These are phyloP conservation scores for Oxyria digyna DNA, from an alignment of 148 eudicot genomes.

Conservation along the genomic window DNA sequence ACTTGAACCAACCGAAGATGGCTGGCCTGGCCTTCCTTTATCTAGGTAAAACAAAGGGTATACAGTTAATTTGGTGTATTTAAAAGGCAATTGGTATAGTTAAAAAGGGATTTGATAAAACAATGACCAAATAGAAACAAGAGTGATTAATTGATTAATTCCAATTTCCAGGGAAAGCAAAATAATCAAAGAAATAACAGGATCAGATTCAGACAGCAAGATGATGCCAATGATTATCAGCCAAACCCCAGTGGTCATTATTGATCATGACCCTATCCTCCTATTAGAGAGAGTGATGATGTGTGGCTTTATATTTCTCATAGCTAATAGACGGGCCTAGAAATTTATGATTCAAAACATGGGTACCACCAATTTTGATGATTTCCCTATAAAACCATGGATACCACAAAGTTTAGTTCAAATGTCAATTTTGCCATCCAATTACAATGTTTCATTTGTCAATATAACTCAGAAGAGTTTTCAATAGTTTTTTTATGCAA, in stretches of 20 bases:
- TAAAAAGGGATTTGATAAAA: not conserved
- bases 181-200: not conserved
- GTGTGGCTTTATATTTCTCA: not conserved
- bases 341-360: not conserved
- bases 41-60: not conserved
- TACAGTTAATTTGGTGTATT: not conserved
- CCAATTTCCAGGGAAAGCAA: not conserved
- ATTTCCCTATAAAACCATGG: too few relatives aligned
- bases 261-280: not conserved
- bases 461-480: too few relatives aligned
- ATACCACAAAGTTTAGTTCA: too few relatives aligned
- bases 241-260: not conserved
- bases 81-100: not conserved
- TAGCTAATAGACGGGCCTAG: not conserved
- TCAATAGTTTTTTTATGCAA: too few relatives aligned
- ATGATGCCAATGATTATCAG: slow-evolving; percentile 1
- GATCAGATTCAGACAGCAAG: not conserved
- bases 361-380: not conserved
- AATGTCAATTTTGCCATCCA: too few relatives aligned
- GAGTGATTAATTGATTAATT: not conserved
- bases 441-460: too few relatives aligned
- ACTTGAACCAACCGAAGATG: too few relatives aligned
- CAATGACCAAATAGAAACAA: not conserved
- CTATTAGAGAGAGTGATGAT: not conserved
- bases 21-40: too few relatives aligned